Evolutionary conservation across 148 eudicot genomes (phyloP), one percentile per base, ranked within the genome.

Genomic region (Silene latifolia): DNA sequence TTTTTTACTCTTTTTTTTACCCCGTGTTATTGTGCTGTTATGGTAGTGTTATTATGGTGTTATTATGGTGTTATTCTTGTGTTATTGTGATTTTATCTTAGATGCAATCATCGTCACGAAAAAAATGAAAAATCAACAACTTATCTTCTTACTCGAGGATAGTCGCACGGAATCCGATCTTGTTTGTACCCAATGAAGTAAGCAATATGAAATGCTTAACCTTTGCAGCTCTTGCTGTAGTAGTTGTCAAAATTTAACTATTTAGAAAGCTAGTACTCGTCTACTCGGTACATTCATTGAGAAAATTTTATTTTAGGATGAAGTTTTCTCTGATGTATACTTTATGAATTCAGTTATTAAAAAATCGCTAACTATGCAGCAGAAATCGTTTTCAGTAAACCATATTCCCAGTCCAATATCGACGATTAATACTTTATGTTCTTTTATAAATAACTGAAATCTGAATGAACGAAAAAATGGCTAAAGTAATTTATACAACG

Each of bases 121-220:
- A 6, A 39, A 6, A 39, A 39, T 39, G 44, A 20, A 8, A 42
- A 62, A 25, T 11, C n/a, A 35, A 42, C 27, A 74, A 68, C 14
- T 69, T 19, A 18, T 58, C 9, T 18, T 78, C 98, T 87, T 87
- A 93, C 98, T 93, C 91, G 12, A 91, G 78, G 71, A 93, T 78
- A 20, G 98, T 93, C 58, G 98, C 98, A 79, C 96, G 98, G 80
- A 90, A 93, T 68, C 98, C 98, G 81, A 93, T n/a, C 79, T 93
- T 93, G 80, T 87, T 90, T 25, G 97, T 93, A 48, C 98, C 98
- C 86, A 93, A 72, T 72, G 96, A 93, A 68, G 97, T 86, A 67
- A 93, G 69, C 87, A 93, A 81, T 72, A 91, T 82, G 74, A 93
- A 93, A 77, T 91, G 97, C 71, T 86, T 60, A 71, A 85, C 91